phyloP scores from a whole-genome alignment of 1,284 basidiomycete genomes.

The Cystobasidiaceae sp. region DNA sequence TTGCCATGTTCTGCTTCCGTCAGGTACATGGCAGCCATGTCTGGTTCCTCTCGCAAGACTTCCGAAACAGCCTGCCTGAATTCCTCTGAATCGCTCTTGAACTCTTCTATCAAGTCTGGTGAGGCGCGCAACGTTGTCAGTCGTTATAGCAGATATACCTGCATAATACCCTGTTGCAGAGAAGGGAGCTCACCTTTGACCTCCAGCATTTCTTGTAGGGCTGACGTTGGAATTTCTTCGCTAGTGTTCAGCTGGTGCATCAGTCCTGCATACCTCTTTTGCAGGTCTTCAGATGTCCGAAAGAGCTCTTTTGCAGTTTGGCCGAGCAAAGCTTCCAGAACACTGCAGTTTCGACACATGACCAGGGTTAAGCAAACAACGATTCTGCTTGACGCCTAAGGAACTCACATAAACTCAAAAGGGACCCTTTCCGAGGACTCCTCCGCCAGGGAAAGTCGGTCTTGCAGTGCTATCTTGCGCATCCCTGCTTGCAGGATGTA shows the following conservation, averaged over 20 bases:
- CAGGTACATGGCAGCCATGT: constrained; percentile 28
- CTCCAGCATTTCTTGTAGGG: constrained; percentile 21
- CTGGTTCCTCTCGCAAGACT: constrained; percentile 13
- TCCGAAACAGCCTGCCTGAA: constrained; percentile 11
- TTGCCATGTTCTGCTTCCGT: constrained; percentile 6
- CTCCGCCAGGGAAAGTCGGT: constrained; percentile 7
- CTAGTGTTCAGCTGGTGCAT: not conserved
- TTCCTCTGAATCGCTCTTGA: constrained; percentile 19
- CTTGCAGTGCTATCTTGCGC: constrained; percentile 24
- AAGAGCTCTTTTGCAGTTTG: constrained; percentile 6
- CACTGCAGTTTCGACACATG: not conserved
- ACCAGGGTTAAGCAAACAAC: not conserved
- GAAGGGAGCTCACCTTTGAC: constrained; percentile 1
- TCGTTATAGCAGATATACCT: no score
- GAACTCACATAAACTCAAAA: constrained; percentile 27
- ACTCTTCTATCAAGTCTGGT: constrained; percentile 13
- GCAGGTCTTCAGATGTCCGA: constrained; percentile 5
- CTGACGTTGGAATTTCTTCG: constrained; percentile 16
- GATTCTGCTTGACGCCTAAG: no score
- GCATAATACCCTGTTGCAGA: no score
- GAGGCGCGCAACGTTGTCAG: no score
- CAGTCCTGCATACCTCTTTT: constrained; percentile 2
- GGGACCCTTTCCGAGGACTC: not conserved
- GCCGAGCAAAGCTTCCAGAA: constrained; percentile 21
- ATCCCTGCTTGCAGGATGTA: constrained; percentile 15